These are phyloP conservation scores for Halteria grandinella DNA, from an alignment of 73 alveolate species.

Conservation along the genomic window DNA sequence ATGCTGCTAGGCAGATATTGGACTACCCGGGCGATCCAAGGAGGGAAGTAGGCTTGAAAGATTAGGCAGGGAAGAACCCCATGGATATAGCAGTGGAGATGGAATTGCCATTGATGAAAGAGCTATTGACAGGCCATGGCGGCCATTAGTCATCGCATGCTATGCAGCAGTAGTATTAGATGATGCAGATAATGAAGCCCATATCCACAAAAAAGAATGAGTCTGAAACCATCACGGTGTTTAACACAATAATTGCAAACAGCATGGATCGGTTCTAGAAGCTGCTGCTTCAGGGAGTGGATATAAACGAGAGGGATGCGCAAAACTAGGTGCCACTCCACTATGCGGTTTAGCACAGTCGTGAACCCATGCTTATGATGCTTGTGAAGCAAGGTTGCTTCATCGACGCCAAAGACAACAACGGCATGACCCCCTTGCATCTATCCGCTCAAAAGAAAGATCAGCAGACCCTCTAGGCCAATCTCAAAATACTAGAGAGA, in stretches of 20 bases:
- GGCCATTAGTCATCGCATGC: slow-evolving; percentile 9
- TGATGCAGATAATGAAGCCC: not conserved
- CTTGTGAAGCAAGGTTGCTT: slow-evolving; percentile 8
- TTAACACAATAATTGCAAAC: not conserved
- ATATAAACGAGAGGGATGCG: slow-evolving; percentile 3
- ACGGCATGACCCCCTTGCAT: slow-evolving; percentile 52
- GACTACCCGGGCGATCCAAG: slow-evolving; percentile 27
- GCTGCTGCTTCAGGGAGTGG: not conserved
- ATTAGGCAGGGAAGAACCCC: slow-evolving; percentile 26
- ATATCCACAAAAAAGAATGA: not conserved
- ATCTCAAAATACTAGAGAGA: not conserved
- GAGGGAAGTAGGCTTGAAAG: slow-evolving; percentile 21
- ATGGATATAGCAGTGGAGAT: slow-evolving; percentile 1
- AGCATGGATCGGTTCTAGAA: not conserved
- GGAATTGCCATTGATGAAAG: slow-evolving; percentile 11
- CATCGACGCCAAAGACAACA: slow-evolving; percentile 12
- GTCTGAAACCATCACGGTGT: not conserved
- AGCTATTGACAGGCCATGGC: not conserved
- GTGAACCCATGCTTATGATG: slow-evolving; percentile 12
- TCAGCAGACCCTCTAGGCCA: not conserved
- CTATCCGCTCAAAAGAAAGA: not conserved
- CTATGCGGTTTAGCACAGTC: slow-evolving; percentile 13
- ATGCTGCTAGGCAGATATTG: not conserved
- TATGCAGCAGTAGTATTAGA: too few species aligned
- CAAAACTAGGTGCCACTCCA: slow-evolving; percentile 40